Evolutionary conservation across 2,329 filamentous ascomycete species (phyloP), one percentile per base, ranked within the genome.

Genomic region (Ascomycota sp.): DNA sequence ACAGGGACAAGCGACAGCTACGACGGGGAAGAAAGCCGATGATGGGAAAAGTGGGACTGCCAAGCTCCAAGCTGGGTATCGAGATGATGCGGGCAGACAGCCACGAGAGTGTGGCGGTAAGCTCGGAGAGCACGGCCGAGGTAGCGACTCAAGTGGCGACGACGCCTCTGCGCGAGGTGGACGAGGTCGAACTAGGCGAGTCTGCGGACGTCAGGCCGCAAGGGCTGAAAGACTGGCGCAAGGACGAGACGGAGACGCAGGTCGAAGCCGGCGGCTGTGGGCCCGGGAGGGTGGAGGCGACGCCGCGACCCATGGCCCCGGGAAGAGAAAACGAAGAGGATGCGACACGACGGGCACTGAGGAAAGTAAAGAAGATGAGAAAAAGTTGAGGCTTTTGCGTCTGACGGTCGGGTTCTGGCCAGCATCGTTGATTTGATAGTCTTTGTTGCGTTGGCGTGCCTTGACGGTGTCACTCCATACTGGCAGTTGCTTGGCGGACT

Each of bases 51-150:
- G 53, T 57, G 11, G 59, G 62, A 23, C 63, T 79, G 17, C 75
- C 78, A 9, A 79, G 76, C 31, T 93, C 83, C 1, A 94, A 93
- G 51, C 66, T 95, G 2, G 83, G 83, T 2, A 89, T 83, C 29
- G 86, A 95, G 51, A 94, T 95, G 86, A 86, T 94, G 81, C 73
- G 86, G 28, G 91, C 86, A 13, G 92, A 93, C 49, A 93, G 82
- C 45, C 77, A 86, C 42, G 86, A 91, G 29, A 93, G 85, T 44
- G 68, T 80, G 32, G 59, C 59, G 1, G 30, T 64, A 9, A 51
- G 54, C 8, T 62, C 63, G 3, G 65, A 67, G 28, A 59, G 53
- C 38, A 58, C 57, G 10, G 48, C 57, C 1, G 64, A 65, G 37
- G 56, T 59, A n/a, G 48, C 56, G n/a, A 64, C 63, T 4, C 59